Evolutionary conservation across 805 yeast genomes (phyloP), one percentile per base, ranked within the genome.

Genomic region (Schwanniomyces polymorphus): DNA sequence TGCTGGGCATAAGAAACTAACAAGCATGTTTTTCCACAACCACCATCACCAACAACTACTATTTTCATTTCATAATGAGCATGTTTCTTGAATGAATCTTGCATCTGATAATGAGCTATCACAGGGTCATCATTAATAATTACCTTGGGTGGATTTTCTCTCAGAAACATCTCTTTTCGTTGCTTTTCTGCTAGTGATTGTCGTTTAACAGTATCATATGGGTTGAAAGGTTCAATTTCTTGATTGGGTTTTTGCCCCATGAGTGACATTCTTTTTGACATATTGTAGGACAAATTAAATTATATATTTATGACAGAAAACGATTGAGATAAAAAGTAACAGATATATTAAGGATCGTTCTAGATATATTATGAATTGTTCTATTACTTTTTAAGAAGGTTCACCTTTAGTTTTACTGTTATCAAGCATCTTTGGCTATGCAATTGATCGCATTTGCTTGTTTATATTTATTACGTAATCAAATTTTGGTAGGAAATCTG

Each of bases 41-140:
- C 91, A 57, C 92, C 91, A 64, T 89, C 97, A 7, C 97, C 96
- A 8, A 90, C 94, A 25, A 86, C 86, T 10, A 89, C 95, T 5
- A 88, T 68, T 59, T 87, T 87, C 70, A 72, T 65, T 26, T 60
- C 53, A 35, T 59, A 57, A 14, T 52, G 44, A 7, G 57, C 55
- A 28, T 53, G 56, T 38, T 59, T 58, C 25, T 49, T 50, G 51
- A 60, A 64, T 14, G 51, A 49, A 7, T 57, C 50, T 44, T 64
- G 67, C 50, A 68, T 61, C 11, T 59, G 53, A 50, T 67, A 73
- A 27, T 61, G 44, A 11, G 77, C 76, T 17, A 70, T 65, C 18
- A 56, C 48, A 1, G 76, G 75, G 46, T 67, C 68, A 43, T 69
- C 74, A 43, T 68, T 54, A 37, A 68, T 65, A 43, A 70, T 57